A percentile compares a stretch with the other conserved stretches of the same genome.
phyloP scores from a whole-genome alignment of 2,329 filamentous ascomycete genomes.

The Lachnum nothofagi region DNA sequence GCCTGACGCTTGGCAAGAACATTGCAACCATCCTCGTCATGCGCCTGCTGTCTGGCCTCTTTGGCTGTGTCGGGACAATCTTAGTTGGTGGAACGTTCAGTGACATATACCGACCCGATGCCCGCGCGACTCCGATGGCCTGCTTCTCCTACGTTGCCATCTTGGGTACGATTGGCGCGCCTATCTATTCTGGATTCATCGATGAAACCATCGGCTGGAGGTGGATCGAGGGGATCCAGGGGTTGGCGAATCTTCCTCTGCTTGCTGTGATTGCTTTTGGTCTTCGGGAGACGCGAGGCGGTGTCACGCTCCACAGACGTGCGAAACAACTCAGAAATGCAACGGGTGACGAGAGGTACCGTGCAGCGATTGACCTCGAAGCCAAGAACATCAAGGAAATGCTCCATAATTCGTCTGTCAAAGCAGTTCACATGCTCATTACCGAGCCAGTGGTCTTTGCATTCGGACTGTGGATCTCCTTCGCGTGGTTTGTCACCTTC shows the following conservation, averaged over 20 bases:
- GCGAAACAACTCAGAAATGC: conserved; percentile 58
- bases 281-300: conserved; percentile 76
- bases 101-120: conserved; percentile 72
- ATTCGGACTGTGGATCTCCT: conserved; percentile 84
- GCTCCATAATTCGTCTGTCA: conserved; percentile 65
- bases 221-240: conserved; percentile 84
- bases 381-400: conserved; percentile 54
- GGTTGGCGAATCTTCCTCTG: conserved; percentile 60
- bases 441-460: conserved; percentile 75
- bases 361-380: conserved; percentile 47
- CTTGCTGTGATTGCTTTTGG: conserved; percentile 61
- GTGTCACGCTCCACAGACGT: conserved; percentile 71
- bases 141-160: conserved; percentile 73
- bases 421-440: conserved; percentile 66
- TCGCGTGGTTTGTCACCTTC: conserved; percentile 84
- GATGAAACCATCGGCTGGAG: conserved; percentile 63
- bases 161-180: conserved; percentile 65
- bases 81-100: conserved; percentile 80
- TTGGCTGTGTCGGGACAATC: conserved; percentile 66
- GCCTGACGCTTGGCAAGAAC: conserved; percentile 65
- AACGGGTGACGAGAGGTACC: conserved; percentile 55
- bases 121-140: conserved; percentile 82
- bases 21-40: conserved; percentile 70
- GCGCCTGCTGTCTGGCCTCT: conserved; percentile 62
- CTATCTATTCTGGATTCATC: conserved; percentile 58